Evolutionary conservation across 805 yeast genomes (phyloP).

Genomic region (Suhomyces xylopsoci): DNA sequence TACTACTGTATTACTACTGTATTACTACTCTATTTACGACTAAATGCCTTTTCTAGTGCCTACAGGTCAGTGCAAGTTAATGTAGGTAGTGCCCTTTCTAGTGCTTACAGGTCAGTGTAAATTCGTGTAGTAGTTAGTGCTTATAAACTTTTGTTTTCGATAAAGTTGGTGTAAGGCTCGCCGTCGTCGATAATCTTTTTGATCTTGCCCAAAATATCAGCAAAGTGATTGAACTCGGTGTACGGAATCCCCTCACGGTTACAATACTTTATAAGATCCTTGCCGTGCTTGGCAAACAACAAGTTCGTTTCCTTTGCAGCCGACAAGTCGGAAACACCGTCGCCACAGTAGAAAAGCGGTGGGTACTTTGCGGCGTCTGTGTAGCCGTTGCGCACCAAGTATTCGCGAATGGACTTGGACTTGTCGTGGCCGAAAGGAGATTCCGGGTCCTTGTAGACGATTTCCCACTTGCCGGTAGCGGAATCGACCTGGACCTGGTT

Average conservation of each 20-base stretch:
- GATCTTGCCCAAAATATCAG: constrained; percentile 67
- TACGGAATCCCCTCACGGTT: constrained; percentile 76
- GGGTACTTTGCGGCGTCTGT: constrained; percentile 39
- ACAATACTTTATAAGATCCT: constrained; percentile 85
- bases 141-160: constrained; percentile 4
- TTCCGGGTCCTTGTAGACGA: constrained; percentile 75
- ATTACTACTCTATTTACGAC: too few species aligned
- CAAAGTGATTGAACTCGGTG: constrained; percentile 74
- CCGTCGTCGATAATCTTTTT: constrained; percentile 45
- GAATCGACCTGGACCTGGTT: constrained; percentile 62
- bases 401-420: constrained; percentile 68
- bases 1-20: too few species aligned
- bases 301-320: constrained; percentile 96
- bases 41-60: too few species aligned
- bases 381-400: constrained; percentile 30
- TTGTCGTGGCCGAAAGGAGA: constrained; percentile 94
- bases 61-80: too few species aligned
- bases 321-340: constrained; percentile 91
- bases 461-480: constrained; percentile 70
- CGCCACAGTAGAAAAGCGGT: constrained; percentile 88
- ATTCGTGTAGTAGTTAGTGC: too few species aligned
- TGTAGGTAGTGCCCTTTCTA: too few species aligned
- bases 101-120: too few species aligned
- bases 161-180: constrained; percentile 7
- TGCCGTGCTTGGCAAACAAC: constrained; percentile 89